Evolutionary conservation across 208 protist genomes (phyloP).

Genomic region (Leishmania lainsoni): DNA sequence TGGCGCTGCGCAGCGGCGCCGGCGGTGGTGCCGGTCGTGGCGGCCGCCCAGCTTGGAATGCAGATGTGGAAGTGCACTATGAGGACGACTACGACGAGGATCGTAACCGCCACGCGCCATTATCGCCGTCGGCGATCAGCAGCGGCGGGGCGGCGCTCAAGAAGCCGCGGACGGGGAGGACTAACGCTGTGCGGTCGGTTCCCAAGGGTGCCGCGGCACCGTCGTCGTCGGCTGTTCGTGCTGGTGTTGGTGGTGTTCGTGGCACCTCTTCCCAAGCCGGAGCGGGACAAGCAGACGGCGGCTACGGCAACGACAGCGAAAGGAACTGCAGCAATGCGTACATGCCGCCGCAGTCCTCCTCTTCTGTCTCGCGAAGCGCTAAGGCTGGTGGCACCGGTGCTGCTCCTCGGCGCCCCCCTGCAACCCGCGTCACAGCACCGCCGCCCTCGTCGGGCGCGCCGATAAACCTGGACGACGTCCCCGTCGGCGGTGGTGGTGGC

Average conservation of each 20-base stretch:
- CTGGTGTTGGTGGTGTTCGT: conserved; percentile 2
- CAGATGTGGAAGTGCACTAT: conserved; percentile 45
- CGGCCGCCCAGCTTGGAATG: conserved; percentile 64
- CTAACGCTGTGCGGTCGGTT: neutral
- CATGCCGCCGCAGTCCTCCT: conserved; percentile 1
- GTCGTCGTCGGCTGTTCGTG: neutral
- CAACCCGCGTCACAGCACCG: conserved; percentile 2
- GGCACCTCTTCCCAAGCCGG: neutral
- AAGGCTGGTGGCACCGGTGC: neutral
- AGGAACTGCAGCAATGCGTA: conserved; percentile 12
- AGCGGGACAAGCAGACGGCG: neutral
- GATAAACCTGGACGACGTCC: conserved; percentile 53
- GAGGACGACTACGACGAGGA: conserved; percentile 18
- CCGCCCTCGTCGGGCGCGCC: neutral
- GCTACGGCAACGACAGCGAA: conserved; percentile 6
- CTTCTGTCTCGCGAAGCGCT: neutral
- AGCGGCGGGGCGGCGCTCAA: conserved; percentile 23
- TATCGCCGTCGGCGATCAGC: neutral
- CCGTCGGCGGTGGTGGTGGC: conserved; percentile 38
- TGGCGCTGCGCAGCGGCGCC: conserved; percentile 9
- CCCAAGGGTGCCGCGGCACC: neutral
- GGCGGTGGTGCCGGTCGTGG: conserved; percentile 4
- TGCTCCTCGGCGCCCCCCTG: conserved; percentile 9
- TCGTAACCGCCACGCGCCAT: neutral
- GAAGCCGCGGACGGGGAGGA: conserved; percentile 25